Conservation (phyloP, 129 eudicot species). For the Artemisia argyi region DNA sequence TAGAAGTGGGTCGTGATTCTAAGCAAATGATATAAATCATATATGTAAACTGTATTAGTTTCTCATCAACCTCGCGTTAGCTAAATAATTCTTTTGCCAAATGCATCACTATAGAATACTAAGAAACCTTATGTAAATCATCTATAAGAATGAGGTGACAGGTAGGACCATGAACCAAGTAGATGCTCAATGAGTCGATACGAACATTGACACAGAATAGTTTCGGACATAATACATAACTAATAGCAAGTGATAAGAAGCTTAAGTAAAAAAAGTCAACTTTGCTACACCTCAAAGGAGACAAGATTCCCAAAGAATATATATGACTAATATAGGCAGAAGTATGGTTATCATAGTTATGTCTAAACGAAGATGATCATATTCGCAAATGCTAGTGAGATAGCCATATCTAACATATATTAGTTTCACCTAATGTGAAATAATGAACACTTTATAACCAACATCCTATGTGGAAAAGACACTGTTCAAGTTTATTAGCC, state of each 20-base stretch:
- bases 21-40: too few relatives aligned
- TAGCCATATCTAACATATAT: background rate
- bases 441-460: background rate
- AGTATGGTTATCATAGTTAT: slow-evolving; percentile 8
- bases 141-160: background rate
- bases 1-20: too few relatives aligned
- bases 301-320: background rate
- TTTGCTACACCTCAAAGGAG: background rate
- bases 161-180: background rate
- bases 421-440: background rate
- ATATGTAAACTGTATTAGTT: too few relatives aligned
- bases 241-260: background rate
- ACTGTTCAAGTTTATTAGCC: background rate
- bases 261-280: background rate
- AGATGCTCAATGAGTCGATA: background rate
- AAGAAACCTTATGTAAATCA: background rate
- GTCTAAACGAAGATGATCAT: background rate
- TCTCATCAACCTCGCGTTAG: too few relatives aligned
- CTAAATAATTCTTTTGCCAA: too few relatives aligned
- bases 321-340: background rate
- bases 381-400: slow-evolving; percentile 6
- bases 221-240: background rate
- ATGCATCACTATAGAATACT: too few relatives aligned
- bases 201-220: background rate
- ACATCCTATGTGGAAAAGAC: slow-evolving; percentile 1